Evolutionary conservation across 1,139 yeast genomes (phyloP), one percentile per base, ranked within the genome.

Genomic region (Candida frijolesensis): DNA sequence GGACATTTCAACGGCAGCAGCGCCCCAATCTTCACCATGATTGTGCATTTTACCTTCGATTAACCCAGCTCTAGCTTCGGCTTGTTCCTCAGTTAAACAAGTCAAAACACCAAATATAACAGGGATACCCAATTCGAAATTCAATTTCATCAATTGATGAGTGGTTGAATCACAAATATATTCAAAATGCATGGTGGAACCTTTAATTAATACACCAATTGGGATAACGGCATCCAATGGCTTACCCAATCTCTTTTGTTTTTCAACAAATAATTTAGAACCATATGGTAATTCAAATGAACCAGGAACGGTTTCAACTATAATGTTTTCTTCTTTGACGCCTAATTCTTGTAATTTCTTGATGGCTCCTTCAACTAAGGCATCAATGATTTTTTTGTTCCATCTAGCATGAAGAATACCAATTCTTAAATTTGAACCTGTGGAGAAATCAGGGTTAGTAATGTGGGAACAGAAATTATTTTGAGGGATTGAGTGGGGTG

Each of bases 1-100:
- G 10, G 86, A 85, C 98, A 91, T 92, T 74, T 94, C 99, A 37
- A 94, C 96, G n/a, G 98, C 98, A 53, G 97, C 97, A 43, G 96
- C 94, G 60, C 96, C 99, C 98, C 98, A 94, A 70, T 94, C 98
- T 64, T 83, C 90, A 56, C 99, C 99, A 65, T 94, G 99, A 74
- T 94, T 94, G 71, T 94, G 99, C 85, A 83, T 80, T 55, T 76
- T 68, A 45, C 85, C 89, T 30, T 73, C 74, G 54, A 85, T 80
- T 56, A 94, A 72, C n/a, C 98, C 99, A 10, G 98, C 96, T 70
- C 99, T 84, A 33, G 86, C 85, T 60, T 86, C 80, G 16, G 99
- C 99, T 72, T 94, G 99, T 62, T 87, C 94, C 59, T 91, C 97
- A 27, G 96, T 91, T 62, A 92, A 72, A 69, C 97, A 92, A 33